Conservation (phyloP, 768 basidiomycete species). For the Cytidiella melzeri region DNA sequence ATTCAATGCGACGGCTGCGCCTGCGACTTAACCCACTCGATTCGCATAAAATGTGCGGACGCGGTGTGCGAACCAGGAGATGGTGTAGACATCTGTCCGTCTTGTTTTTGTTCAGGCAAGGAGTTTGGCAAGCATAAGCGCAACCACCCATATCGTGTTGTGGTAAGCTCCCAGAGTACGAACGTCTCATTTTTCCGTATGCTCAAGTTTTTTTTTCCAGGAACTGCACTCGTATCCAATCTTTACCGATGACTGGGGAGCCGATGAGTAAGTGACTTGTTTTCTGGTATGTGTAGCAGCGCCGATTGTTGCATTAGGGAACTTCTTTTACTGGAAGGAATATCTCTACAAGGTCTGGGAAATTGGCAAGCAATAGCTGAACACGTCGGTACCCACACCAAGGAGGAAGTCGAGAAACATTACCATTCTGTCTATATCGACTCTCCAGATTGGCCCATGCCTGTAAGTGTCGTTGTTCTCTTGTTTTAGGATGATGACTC, state of each 20-base stretch:
- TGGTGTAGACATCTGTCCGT: slow-evolving; percentile 90
- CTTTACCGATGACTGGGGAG: slow-evolving; percentile 93
- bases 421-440: slow-evolving; percentile 79
- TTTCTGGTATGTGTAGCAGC: not conserved
- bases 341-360: slow-evolving; percentile 81
- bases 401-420: slow-evolving; percentile 89
- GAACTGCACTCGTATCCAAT: slow-evolving; percentile 97
- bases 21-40: slow-evolving; percentile 91
- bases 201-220: slow-evolving; percentile 39
- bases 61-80: slow-evolving; percentile 63
- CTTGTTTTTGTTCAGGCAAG: slow-evolving; percentile 89
- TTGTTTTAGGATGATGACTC: slow-evolving; percentile 1
- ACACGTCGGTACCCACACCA: slow-evolving; percentile 89
- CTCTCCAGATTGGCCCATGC: slow-evolving; percentile 73
- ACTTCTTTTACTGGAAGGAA: slow-evolving; percentile 81
- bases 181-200: slow-evolving; percentile 8
- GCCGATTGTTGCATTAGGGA: slow-evolving; percentile 47
- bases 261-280: slow-evolving; percentile 72
- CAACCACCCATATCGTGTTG: slow-evolving; percentile 85
- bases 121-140: slow-evolving; percentile 83
- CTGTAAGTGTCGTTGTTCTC: slow-evolving; percentile 43
- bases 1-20: slow-evolving; percentile 81
- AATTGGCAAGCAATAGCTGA: slow-evolving; percentile 97
- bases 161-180: slow-evolving; percentile 44
- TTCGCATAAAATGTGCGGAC: slow-evolving; percentile 94